These are phyloP conservation scores for Trametes sanguinea DNA, from an alignment of 768 basidiomycete species.

Conservation along the genomic window DNA sequence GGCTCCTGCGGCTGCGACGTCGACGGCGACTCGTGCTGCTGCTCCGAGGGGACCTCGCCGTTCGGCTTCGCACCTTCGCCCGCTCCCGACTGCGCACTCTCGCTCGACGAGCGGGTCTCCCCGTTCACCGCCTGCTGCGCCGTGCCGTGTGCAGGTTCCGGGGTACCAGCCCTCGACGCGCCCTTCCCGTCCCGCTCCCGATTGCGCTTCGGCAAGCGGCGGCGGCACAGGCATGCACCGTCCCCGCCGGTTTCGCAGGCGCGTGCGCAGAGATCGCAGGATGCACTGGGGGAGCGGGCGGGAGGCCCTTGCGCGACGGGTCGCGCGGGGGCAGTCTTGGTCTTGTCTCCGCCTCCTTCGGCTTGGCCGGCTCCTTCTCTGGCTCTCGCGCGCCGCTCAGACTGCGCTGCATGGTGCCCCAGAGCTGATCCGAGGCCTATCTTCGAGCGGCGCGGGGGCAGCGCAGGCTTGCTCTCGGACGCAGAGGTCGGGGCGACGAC, in stretches of 20 bases:
- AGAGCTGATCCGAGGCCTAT: conserved; percentile 33
- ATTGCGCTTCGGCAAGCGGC: conserved; percentile 36
- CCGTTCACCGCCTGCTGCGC: background rate
- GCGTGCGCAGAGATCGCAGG: conserved; percentile 18
- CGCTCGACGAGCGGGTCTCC: background rate
- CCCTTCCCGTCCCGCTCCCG: conserved; percentile 4
- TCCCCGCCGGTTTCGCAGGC: conserved; percentile 1
- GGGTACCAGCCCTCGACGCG: conserved; percentile 1
- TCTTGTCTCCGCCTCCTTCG: conserved; percentile 15
- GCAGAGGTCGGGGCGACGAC: background rate
- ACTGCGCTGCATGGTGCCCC: conserved; percentile 34
- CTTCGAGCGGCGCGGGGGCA: conserved; percentile 24
- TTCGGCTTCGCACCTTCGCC: background rate
- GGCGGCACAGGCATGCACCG: conserved; percentile 24
- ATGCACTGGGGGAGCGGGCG: conserved; percentile 23
- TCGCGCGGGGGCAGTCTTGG: conserved; percentile 28
- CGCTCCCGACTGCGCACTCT: background rate
- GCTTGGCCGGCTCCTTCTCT: conserved; percentile 2
- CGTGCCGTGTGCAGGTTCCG: background rate
- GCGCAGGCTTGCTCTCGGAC: conserved; percentile 3
- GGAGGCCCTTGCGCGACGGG: conserved; percentile 22
- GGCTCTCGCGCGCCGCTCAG: conserved; percentile 25
- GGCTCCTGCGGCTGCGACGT: too few species aligned
- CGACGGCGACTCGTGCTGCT: background rate
- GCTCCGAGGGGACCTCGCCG: background rate